Base-by-base conservation (phyloP, 2,329 filamentous ascomycete genomes). In the Chalaropsis ovoidea region DNA sequence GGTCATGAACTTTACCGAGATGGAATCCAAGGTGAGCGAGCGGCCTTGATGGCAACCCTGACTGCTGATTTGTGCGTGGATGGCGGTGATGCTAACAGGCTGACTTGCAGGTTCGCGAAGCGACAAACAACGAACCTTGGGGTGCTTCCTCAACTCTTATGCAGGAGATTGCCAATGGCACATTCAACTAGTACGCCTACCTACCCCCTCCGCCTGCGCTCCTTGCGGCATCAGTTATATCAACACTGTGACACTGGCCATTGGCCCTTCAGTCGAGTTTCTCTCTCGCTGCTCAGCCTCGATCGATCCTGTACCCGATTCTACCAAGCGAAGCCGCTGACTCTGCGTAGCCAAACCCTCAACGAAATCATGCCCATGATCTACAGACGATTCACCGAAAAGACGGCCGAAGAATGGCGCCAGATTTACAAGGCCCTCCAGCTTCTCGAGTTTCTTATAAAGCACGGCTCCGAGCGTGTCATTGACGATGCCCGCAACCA, bases 331-430 rank as follows among this genome's bases (percentile, higher is more conserved):
- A 27, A 56, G 27, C 52, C 2, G 11, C 52, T 56, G 27, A 56
- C 52, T 2, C 17, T 27, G 11, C 27, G 15, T 73, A 96, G 93
- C 75, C 91, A 96, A 85, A 85, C 92, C 63, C 85, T 99, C 66
- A 97, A 97, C 76, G 94, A 99, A 77, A 97, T 99, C 74, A 99
- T 99, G 94, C 94, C 94, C 70, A 94, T 99, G 90, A 96, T 99
- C 74, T 99, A 99, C 80, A 94, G 95, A 73, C 89, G 94, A 70
- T 99, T 99, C 76, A 99, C 94, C 68, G 94, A 99, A 75, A 99
- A 99, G 80, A 83, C 91, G 7, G 93, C 94, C 65, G 94, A 99
- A 75, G 94, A 99, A 78, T 99, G 94, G 94, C 85, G 94, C 70
- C 94, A 99, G 76, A 99, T 99, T 73, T 99, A 99, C 83, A 99